These are phyloP conservation scores for Zygoascus biomembranicola DNA, from an alignment of 805 yeast species.

Conservation along the genomic window DNA sequence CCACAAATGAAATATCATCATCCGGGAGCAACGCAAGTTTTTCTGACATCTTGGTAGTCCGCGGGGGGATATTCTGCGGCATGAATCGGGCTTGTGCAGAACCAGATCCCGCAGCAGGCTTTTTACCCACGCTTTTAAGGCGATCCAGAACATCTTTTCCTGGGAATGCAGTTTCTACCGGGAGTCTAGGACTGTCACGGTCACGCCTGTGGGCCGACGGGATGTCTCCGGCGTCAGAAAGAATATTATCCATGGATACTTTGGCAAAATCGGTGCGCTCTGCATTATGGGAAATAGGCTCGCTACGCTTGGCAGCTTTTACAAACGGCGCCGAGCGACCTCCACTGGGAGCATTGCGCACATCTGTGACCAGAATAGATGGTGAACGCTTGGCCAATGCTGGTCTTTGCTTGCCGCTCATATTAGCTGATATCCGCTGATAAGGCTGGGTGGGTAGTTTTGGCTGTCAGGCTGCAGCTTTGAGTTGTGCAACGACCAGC, in stretches of 20 bases:
- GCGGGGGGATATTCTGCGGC: conserved; percentile 26
- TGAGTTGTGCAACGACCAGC: no score
- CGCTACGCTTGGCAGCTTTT: conserved; percentile 12
- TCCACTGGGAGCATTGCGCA: conserved; percentile 44
- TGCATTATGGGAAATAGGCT: not conserved
- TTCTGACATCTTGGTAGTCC: conserved; percentile 83
- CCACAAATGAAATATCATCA: conserved; percentile 12
- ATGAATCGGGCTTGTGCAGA: not conserved
- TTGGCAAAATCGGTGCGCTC: not conserved
- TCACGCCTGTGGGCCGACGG: conserved; percentile 65
- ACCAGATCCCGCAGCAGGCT: not conserved
- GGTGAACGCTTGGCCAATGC: conserved; percentile 85
- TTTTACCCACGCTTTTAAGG: not conserved
- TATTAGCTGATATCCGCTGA: not conserved
- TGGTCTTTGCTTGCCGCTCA: conserved; percentile 10
- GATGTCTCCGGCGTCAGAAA: conserved; percentile 74
- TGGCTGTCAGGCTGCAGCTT: no score
- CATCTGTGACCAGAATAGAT: conserved; percentile 86
- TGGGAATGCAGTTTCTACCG: not conserved
- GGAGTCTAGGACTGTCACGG: not conserved
- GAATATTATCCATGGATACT: conserved; percentile 71
- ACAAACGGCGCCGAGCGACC: conserved; percentile 30
- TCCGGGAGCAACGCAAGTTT: conserved; percentile 79
- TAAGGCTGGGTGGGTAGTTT: no score
- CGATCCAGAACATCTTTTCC: not conserved